Evolutionary conservation across 768 basidiomycete genomes (phyloP).

Genomic region (Xerocomus brunneocitrinus): DNA sequence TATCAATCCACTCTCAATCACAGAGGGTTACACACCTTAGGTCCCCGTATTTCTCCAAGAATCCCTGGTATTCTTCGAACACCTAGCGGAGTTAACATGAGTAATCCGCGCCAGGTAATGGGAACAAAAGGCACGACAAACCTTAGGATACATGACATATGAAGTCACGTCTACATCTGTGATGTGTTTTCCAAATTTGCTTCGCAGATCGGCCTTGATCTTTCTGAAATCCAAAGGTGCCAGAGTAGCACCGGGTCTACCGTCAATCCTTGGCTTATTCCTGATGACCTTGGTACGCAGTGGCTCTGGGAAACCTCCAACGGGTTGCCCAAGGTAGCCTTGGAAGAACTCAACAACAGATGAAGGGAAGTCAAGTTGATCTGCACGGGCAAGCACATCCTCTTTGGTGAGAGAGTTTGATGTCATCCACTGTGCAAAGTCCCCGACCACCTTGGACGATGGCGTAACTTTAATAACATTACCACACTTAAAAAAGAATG

Average conservation of each 20-base stretch:
- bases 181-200: constrained; percentile 94
- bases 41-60: constrained; percentile 94
- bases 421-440: constrained; percentile 99
- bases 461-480: constrained; percentile 99
- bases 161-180: constrained; percentile 90
- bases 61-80: constrained; percentile 95
- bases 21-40: constrained; percentile 56
- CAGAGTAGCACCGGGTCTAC: constrained; percentile 87
- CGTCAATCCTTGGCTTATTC: constrained; percentile 90
- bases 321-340: constrained; percentile 96
- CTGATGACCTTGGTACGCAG: constrained; percentile 88
- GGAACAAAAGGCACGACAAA: constrained; percentile 27
- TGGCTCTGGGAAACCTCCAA: constrained; percentile 98
- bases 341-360: constrained; percentile 99
- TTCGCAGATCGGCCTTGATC: constrained; percentile 87
- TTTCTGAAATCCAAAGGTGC: constrained; percentile 90
- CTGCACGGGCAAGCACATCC: constrained; percentile 82
- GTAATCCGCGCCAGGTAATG: constrained; percentile 2
- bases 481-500: constrained; percentile 61
- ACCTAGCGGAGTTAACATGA: constrained; percentile 47
- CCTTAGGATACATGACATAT: constrained; percentile 99
- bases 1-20: constrained; percentile 4
- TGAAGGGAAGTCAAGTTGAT: constrained; percentile 93
- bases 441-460: constrained; percentile 97
- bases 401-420: constrained; percentile 85